Evolutionary conservation across 2,329 filamentous ascomycete genomes (phyloP), one percentile per base, ranked within the genome.

Genomic region (Corniculantispora saksenae): DNA sequence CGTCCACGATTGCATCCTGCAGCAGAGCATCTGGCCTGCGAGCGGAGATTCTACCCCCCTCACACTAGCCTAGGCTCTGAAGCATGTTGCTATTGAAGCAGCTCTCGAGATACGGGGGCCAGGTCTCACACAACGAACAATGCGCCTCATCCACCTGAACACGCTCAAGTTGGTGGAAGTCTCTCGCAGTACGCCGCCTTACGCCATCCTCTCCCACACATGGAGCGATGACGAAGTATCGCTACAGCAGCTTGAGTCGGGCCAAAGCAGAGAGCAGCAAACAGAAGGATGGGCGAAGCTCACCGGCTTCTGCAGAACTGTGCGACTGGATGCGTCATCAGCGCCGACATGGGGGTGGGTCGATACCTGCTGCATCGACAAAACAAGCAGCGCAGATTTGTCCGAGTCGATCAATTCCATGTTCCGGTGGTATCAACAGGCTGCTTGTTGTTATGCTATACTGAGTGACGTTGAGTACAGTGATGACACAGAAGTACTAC

Each of bases 331-430:
- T 8, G n/a, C 23, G n/a, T 8, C 45, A 9, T 8, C 45, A 9
- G 13, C 3, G 10, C 9, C 23, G n/a, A 48, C 3, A 23, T 23
- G 15, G 23, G 50, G 70, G 1, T 75, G 73, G 73, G 66, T 70
- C n/a, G 72, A 74, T 17, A 73, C 70, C 0, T 73, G 72, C 50
- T 75, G 73, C 47, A 72, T 75, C 56, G 72, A 75, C 66, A 71
- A 72, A 54, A 70, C 65, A 15, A 70, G 65, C 23, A 65, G 66
- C 12, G 62, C 70, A 19, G 73, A 74, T 51, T 40, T 74, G 29
- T 68, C 70, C 19, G 71, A 73, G 56, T 68, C 70, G 12, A 68
- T 73, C 65, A 73, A 74, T 63, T 71, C 70, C 51, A 71, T 67
- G 68, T 73, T 67, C 25, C 60, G 43, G 12, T 72, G 69, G 69